Conservation (phyloP, 176 grass and related monocot species). For the Triticum dicoccoides region DNA sequence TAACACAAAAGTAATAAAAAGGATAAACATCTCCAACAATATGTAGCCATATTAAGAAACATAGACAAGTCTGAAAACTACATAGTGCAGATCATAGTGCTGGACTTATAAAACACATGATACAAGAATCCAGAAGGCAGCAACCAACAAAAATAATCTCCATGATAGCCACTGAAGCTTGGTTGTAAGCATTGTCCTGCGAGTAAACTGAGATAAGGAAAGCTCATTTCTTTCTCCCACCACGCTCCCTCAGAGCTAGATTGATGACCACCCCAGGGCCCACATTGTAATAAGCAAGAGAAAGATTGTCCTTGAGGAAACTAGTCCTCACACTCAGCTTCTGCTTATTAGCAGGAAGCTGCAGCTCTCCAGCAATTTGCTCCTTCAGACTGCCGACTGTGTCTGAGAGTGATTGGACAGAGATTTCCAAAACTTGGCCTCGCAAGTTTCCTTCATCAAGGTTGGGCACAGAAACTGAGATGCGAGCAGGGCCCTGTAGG, state of each 20-base stretch:
- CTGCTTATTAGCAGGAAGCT: slow-evolving; percentile 96
- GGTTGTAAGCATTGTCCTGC: slow-evolving; percentile 24
- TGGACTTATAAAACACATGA: slow-evolving; percentile 12
- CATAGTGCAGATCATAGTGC: slow-evolving; percentile 13
- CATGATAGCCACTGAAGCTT: slow-evolving; percentile 31
- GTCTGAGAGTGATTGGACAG: slow-evolving; percentile 79
- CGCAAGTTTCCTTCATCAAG: slow-evolving; percentile 95
- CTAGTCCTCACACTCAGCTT: slow-evolving; percentile 75
- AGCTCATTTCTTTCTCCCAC: slow-evolving; percentile 94
- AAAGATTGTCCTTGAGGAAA: slow-evolving; percentile 94
- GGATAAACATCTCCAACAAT: neutral
- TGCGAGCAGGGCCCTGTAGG: slow-evolving; percentile 65
- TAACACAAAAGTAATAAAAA: slow-evolving; percentile 13
- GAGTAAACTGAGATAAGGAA: slow-evolving; percentile 9
- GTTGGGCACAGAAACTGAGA: slow-evolving; percentile 82
- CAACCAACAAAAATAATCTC: slow-evolving; percentile 29
- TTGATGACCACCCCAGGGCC: slow-evolving; percentile 66
- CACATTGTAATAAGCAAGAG: slow-evolving; percentile 97
- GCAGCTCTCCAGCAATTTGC: slow-evolving; percentile 93
- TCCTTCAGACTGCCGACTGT: slow-evolving; percentile 88
- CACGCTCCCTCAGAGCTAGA: slow-evolving; percentile 86
- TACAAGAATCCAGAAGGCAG: neutral
- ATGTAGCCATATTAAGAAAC: slow-evolving; percentile 9
- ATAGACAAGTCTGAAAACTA: neutral
- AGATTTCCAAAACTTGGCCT: slow-evolving; percentile 83